Conservation (phyloP, 1,284 basidiomycete species). For the Microbotryum silenes-acaulis region DNA sequence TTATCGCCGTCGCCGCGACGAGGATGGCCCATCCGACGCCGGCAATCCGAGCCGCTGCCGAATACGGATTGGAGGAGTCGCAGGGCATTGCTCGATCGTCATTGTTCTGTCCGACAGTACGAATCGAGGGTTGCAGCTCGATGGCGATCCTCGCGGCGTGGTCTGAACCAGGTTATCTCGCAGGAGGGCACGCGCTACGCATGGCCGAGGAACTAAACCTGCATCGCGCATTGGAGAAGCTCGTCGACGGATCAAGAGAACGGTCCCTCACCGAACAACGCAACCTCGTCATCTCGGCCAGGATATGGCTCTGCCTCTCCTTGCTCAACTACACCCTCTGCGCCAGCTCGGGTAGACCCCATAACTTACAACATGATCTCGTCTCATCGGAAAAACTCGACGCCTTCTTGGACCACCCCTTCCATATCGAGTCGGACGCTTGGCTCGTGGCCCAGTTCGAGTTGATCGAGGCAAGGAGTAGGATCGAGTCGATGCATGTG, state of each 20-base stretch:
- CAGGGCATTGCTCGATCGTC: conserved; percentile 11
- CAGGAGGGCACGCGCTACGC: conserved; percentile 7
- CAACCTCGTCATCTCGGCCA: conserved; percentile 5
- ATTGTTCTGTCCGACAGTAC: conserved; percentile 14
- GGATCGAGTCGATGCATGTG: conserved; percentile 7
- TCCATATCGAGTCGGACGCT: conserved; percentile 7
- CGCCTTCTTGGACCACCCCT: conserved; percentile 3
- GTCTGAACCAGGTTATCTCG: conserved; percentile 2
- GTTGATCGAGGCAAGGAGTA: neutral
- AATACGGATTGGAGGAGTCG: conserved; percentile 10
- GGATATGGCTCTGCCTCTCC: conserved; percentile 12
- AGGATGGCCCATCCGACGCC: neutral
- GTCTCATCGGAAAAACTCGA: conserved; percentile 10
- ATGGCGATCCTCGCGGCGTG: conserved; percentile 13
- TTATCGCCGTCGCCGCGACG: conserved; percentile 5
- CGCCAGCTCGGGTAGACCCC: conserved; percentile 8
- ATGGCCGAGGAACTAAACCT: conserved; percentile 15
- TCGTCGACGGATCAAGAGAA: conserved; percentile 7
- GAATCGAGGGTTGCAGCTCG: conserved; percentile 8
- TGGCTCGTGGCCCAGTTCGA: conserved; percentile 9
- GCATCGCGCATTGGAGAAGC: conserved; percentile 12
- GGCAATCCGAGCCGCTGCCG: conserved; percentile 7
- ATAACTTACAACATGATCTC: conserved; percentile 6
- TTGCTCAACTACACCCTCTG: conserved; percentile 12
- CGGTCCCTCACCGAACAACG: conserved; percentile 4